Base-by-base conservation (phyloP, 176 grass and related monocot species). In the Bromus sterilis region DNA sequence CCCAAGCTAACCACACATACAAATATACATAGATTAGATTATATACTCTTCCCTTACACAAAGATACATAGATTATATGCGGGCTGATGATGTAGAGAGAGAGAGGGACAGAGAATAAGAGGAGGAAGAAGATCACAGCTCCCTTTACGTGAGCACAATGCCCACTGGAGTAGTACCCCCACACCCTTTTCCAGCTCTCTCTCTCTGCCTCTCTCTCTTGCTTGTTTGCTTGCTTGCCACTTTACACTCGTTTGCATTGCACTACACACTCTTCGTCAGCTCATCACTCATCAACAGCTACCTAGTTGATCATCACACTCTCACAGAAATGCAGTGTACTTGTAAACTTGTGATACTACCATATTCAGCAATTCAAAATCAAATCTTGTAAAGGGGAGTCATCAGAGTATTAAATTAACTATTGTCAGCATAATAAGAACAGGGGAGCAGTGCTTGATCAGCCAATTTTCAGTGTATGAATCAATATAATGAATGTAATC, bases 91-190 rank as follows among this genome's bases (percentile, higher is more conserved):
- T 59, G 75, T 9, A 26, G 60, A 75, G 51, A 53, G 57, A 56
- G 24, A 25, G 58, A 62, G 57, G 10, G 44, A 36, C 55, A 26
- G 24, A 59, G 67, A 68, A 11, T 29, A 51, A 7, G 68, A 39
- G 5, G 37, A 60, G 34, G 5, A 12, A 30, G 61, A 11, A 37
- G 63, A 66, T 66, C 20, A 66, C 16, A 67, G 51, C 76, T 78
- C 71, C 71, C 90, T 89, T 92, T 87, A 92, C 83, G 80, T 92
- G 91, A 92, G 87, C 90, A 83, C 90, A 89, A 86, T 87, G 87
- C 35, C 30, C 20, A 49, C 46, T 20, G 44, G 16, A 49, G 44
- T 18, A 16, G 5, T 6, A 49, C 13, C 44, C 46, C 46, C 62
- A 46, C 33, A 78, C 76, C 66, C 80, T 89, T 89, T 76, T 84